phyloP scores from a whole-genome alignment of 345 rosid species.

The Clarkia xantiana region DNA sequence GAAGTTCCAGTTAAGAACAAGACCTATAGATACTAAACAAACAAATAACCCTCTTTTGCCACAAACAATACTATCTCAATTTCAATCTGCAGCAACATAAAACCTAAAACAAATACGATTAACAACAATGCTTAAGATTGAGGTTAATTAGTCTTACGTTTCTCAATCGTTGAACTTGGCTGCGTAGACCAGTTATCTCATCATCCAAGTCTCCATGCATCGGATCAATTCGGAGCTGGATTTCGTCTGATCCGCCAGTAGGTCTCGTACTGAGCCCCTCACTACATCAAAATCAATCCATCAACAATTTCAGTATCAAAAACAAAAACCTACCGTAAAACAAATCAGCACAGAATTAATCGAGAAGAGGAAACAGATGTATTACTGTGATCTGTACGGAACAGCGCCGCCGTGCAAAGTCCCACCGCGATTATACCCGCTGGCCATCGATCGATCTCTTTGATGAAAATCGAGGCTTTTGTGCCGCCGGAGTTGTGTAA shows the following conservation, averaged over 20 bases:
- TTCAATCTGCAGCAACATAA: neutral
- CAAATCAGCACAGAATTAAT: neutral
- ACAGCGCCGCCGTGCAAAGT: conserved; percentile 47
- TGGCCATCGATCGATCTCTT: conserved; percentile 26
- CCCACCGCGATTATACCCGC: conserved; percentile 30
- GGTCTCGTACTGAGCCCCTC: conserved; percentile 78
- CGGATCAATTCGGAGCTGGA: conserved; percentile 82
- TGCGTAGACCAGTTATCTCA: conserved; percentile 65
- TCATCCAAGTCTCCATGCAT: conserved; percentile 71
- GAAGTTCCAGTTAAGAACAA: too few relatives aligned
- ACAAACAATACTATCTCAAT: too few relatives aligned
- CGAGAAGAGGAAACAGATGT: neutral
- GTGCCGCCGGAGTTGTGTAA: too few relatives aligned
- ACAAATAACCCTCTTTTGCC: too few relatives aligned
- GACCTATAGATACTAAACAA: too few relatives aligned
- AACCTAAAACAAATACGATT: neutral
- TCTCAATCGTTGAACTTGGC: conserved; percentile 66
- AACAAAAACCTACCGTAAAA: neutral
- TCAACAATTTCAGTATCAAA: neutral
- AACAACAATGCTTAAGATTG: neutral
- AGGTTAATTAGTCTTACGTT: conserved; percentile 20
- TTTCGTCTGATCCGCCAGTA: conserved; percentile 56
- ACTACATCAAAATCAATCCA: conserved; percentile 13
- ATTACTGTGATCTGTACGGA: conserved; percentile 54
- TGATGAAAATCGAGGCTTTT: neutral